Evolutionary conservation across 495 filamentous ascomycete genomes (phyloP).

Genomic region (Penicillium silybi): DNA sequence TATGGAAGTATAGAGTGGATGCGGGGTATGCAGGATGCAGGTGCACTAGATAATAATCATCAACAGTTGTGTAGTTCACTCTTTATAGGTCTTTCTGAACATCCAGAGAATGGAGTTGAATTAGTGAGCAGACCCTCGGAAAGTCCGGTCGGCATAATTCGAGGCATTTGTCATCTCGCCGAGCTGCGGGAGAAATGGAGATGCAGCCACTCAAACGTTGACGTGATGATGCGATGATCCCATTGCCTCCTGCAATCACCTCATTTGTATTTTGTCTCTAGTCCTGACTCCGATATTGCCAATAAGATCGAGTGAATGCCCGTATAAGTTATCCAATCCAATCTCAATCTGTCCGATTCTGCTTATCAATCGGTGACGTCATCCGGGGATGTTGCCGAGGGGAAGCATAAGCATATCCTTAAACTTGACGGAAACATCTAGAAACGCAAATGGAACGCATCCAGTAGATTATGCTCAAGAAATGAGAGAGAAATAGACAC

Average conservation of each 20-base stretch:
- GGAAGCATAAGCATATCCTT: not conserved
- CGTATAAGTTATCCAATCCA: not conserved
- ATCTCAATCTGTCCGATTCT: not conserved
- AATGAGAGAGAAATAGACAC: not conserved
- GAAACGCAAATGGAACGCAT: not conserved
- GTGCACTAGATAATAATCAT: not conserved
- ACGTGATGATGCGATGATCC: slow-evolving; percentile 3
- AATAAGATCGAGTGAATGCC: not conserved
- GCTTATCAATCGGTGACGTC: not conserved
- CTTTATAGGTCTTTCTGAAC: not conserved
- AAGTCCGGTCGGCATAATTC: not conserved
- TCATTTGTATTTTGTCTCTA: not conserved
- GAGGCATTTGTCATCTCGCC: slow-evolving; percentile 17
- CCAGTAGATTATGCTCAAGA: not conserved
- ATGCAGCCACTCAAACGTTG: not conserved
- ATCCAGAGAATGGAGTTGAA: not conserved
- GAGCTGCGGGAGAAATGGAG: slow-evolving; percentile 9
- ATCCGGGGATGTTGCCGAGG: not conserved
- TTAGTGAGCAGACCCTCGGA: too few relatives aligned
- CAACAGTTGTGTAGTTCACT: not conserved
- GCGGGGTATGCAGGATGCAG: not conserved
- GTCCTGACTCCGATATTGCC: not conserved
- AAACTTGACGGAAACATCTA: not conserved
- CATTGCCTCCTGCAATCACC: slow-evolving; percentile 8
- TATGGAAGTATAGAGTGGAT: slow-evolving; percentile 1